phyloP scores from a whole-genome alignment of 768 basidiomycete genomes.

The Mycena pura region DNA sequence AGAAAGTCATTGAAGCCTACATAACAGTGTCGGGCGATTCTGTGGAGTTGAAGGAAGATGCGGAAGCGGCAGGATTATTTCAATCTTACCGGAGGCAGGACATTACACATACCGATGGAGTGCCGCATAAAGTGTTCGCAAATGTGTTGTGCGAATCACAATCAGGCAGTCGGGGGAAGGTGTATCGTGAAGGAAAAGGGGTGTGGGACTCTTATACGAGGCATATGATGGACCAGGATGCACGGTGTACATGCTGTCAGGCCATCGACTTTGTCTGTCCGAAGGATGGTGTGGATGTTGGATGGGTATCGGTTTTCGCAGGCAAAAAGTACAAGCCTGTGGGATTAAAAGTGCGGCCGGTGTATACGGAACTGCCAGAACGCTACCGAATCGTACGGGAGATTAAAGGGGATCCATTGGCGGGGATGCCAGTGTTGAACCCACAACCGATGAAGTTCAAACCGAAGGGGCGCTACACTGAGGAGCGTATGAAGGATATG shows the following conservation, averaged over 20 bases:
- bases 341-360: conserved; percentile 24
- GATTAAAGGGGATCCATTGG: conserved; percentile 36
- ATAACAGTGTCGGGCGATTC: not conserved
- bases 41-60: not conserved
- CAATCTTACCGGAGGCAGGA: not conserved
- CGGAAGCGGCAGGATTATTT: not conserved
- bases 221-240: not conserved
- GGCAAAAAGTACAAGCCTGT: conserved; percentile 33
- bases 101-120: not conserved
- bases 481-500: conserved; percentile 27
- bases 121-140: conserved; percentile 12
- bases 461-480: conserved; percentile 23
- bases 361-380: conserved; percentile 28
- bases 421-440: conserved; percentile 21
- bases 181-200: not conserved
- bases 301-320: conserved; percentile 1
- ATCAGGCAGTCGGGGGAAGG: not conserved
- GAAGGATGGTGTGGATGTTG: not conserved
- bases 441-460: conserved; percentile 26
- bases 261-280: not conserved
- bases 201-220: not conserved
- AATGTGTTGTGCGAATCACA: not conserved
- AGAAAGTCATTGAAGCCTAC: conserved; percentile 7
- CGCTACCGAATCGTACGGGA: conserved; percentile 22
- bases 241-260: not conserved